Evolutionary conservation across 2,329 filamentous ascomycete species (phyloP).

Genomic region (Cytospora chrysosperma): DNA sequence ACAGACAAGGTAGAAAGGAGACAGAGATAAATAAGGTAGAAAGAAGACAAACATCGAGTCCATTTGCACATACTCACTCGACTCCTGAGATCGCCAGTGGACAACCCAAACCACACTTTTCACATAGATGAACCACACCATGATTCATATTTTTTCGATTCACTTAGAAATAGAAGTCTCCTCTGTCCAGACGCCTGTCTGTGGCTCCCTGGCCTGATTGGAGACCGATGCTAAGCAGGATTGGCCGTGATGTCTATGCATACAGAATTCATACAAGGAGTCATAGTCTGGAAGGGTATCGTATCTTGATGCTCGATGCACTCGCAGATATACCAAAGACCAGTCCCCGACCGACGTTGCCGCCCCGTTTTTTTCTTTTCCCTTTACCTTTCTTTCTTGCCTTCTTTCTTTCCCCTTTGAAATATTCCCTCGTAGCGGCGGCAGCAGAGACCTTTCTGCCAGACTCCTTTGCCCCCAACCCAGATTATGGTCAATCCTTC

Average conservation of each 20-base stretch:
- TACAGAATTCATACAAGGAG: background rate
- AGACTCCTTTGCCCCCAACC: background rate
- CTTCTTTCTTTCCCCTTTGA: background rate
- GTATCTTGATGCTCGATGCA: background rate
- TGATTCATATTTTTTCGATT: background rate
- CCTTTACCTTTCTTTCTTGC: background rate
- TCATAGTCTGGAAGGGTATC: background rate
- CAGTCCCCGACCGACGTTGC: background rate
- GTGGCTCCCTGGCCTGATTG: background rate
- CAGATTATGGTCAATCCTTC: background rate
- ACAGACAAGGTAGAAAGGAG: too few species aligned
- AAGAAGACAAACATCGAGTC: too few species aligned
- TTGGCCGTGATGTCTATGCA: background rate
- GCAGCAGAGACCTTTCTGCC: background rate
- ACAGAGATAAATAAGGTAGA: too few species aligned
- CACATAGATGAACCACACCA: background rate
- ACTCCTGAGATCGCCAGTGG: too few species aligned
- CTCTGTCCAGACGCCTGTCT: background rate
- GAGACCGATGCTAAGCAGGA: background rate
- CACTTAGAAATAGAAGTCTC: background rate
- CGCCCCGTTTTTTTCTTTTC: background rate
- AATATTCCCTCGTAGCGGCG: background rate
- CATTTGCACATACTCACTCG: too few species aligned
- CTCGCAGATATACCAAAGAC: background rate
- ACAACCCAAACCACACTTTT: background rate